Percentiles rank a stretch among this genome's conserved stretches.
Evolutionary conservation across 1,284 basidiomycete genomes (phyloP).

Genomic region (Gomphus sp.): DNA sequence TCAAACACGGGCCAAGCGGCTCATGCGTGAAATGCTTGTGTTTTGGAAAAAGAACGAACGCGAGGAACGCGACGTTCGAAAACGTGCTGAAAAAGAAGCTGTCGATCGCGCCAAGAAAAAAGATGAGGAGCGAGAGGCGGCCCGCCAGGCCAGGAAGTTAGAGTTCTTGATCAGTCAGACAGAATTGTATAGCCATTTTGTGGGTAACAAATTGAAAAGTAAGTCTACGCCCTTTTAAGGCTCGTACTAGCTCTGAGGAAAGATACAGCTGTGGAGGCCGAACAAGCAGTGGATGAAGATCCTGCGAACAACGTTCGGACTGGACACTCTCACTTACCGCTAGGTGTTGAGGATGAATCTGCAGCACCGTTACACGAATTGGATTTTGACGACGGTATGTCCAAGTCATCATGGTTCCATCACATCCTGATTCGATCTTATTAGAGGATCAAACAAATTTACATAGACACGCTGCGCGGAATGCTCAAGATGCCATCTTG

Average conservation of each 20-base stretch:
- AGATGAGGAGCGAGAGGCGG: slow-evolving; percentile 94
- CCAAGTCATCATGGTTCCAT: slow-evolving; percentile 1
- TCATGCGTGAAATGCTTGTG: slow-evolving; percentile 92
- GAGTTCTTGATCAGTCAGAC: slow-evolving; percentile 99
- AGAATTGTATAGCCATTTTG: slow-evolving; percentile 98
- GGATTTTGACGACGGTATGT: slow-evolving; percentile 88
- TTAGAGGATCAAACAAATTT: slow-evolving; percentile 88
- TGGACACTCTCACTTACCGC: slow-evolving; percentile 31
- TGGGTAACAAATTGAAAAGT: slow-evolving; percentile 98
- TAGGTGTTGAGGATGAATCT: slow-evolving; percentile 51
- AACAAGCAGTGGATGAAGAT: slow-evolving; percentile 52
- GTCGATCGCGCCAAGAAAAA: slow-evolving; percentile 86
- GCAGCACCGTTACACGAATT: slow-evolving; percentile 61
- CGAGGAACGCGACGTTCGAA: slow-evolving; percentile 87
- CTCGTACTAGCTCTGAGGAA: slow-evolving; percentile 12
- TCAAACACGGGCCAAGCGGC: slow-evolving; percentile 78
- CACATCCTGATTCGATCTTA: neutral
- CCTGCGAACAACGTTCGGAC: slow-evolving; percentile 16
- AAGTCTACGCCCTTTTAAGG: slow-evolving; percentile 21
- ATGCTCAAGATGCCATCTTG: slow-evolving; percentile 85
- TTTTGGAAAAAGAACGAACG: slow-evolving; percentile 99
- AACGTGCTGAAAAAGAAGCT: slow-evolving; percentile 92
- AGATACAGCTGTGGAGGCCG: slow-evolving; percentile 72
- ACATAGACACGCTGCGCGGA: slow-evolving; percentile 79
- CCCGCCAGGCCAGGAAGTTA: slow-evolving; percentile 92